phyloP scores from a whole-genome alignment of 495 filamentous ascomycete species.

The Penicillium malachiteum region DNA sequence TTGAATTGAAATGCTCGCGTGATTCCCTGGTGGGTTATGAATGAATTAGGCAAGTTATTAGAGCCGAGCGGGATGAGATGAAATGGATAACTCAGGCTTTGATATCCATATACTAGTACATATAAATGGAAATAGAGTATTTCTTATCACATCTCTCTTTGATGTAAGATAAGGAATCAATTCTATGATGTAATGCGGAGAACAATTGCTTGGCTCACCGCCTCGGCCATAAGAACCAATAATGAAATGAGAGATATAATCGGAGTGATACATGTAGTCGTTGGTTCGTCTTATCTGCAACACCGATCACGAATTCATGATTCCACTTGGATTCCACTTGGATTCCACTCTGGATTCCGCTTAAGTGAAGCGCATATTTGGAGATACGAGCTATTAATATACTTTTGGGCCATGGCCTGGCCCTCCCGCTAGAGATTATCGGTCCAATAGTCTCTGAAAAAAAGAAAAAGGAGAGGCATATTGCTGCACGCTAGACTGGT shows the following conservation, averaged over 20 bases:
- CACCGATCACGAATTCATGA: too few relatives aligned
- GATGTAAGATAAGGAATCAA: too few relatives aligned
- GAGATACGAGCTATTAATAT: conserved; percentile 14
- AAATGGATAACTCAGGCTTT: not conserved
- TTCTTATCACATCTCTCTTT: too few relatives aligned
- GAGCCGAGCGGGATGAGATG: not conserved
- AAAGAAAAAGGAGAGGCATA: conserved; percentile 3
- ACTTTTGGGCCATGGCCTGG: conserved; percentile 16
- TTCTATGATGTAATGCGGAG: conserved; percentile 30
- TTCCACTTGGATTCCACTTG: too few relatives aligned
- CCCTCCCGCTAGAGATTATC: conserved; percentile 11
- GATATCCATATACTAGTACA: too few relatives aligned
- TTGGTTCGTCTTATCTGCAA: conserved; percentile 1
- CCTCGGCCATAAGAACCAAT: conserved; percentile 20
- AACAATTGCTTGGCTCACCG: conserved; percentile 20
- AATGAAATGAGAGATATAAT: conserved; percentile 18
- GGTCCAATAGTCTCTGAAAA: conserved; percentile 6
- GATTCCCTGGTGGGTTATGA: not conserved
- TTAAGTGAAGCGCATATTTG: not conserved
- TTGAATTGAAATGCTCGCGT: not conserved
- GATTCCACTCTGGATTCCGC: too few relatives aligned
- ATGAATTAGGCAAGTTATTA: not conserved
- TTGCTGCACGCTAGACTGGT: conserved; percentile 6
- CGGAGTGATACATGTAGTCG: conserved; percentile 4
- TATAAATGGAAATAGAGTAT: too few relatives aligned